Percentiles rank a stretch among this genome's conserved stretches.
These are phyloP conservation scores for Coffea canephora DNA, from an alignment of 257 asterid genomes.

Conservation along the genomic window DNA sequence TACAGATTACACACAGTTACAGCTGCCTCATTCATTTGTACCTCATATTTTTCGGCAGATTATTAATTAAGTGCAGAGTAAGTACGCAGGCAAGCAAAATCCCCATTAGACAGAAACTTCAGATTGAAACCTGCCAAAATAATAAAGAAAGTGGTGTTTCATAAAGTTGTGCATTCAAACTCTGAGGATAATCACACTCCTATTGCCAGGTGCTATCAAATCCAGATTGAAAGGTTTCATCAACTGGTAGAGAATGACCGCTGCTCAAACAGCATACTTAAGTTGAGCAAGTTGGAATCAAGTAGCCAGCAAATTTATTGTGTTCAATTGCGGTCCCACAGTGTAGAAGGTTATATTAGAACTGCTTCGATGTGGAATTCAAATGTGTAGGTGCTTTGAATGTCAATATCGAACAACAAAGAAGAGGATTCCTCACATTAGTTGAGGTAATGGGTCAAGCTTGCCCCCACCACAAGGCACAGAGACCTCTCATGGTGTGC, in stretches of 20 bases:
- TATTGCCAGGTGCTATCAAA: not conserved
- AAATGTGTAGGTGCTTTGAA: not conserved
- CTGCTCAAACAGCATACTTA: not conserved
- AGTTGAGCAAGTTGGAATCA: not conserved
- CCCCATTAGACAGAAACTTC: not conserved
- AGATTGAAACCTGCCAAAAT: not conserved
- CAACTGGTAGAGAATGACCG: not conserved
- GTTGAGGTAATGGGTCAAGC: not conserved
- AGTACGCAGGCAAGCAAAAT: not conserved
- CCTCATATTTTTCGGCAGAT: not conserved
- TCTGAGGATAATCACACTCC: not conserved
- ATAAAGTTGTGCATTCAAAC: not conserved
- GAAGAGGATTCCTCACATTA: not conserved
- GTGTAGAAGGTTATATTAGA: not conserved
- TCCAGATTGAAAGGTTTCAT: not conserved
- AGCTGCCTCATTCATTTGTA: not conserved
- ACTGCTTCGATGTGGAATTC: not conserved
- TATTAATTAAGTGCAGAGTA: not conserved
- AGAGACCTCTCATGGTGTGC: not conserved
- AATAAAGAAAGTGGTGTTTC: not conserved
- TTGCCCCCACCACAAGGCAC: not conserved
- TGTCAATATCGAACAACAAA: not conserved
- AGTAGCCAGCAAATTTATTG: not conserved
- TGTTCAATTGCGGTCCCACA: not conserved
- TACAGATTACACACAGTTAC: not conserved